Evolutionary conservation across 164 flowering plant species (phyloP).

Genomic region (Tetracentron sinense): DNA sequence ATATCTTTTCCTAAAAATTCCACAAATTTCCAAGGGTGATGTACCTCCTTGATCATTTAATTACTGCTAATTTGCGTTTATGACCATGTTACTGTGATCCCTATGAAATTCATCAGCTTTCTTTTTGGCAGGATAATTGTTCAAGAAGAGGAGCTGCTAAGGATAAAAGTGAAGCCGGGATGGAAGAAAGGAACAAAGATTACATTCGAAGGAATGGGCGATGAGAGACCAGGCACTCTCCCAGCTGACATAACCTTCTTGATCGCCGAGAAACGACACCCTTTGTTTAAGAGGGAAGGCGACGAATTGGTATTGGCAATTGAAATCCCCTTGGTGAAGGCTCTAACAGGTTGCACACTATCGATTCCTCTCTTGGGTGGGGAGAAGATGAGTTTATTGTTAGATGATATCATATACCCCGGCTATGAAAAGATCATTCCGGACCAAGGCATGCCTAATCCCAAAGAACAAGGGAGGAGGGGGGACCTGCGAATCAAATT

Average conservation of each 20-base stretch:
- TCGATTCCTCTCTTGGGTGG: too few relatives aligned
- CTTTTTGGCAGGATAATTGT: constrained; percentile 26
- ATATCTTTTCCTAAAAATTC: too few relatives aligned
- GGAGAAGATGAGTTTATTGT: constrained; percentile 28
- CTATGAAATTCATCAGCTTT: too few relatives aligned
- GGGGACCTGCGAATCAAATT: constrained; percentile 40
- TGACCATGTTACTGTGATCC: too few relatives aligned
- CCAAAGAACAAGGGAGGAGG: constrained; percentile 14
- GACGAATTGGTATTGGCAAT: constrained; percentile 46
- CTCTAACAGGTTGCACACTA: constrained; percentile 53
- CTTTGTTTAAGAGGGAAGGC: too few relatives aligned
- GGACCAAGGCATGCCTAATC: constrained; percentile 29
- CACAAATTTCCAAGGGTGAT: too few relatives aligned
- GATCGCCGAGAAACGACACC: too few relatives aligned
- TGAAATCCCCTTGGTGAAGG: constrained; percentile 49
- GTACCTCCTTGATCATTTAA: not conserved
- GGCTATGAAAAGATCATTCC: constrained; percentile 23
- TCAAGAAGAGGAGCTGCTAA: constrained; percentile 46
- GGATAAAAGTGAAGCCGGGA: constrained; percentile 48
- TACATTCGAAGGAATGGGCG: too few relatives aligned
- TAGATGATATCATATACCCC: constrained; percentile 32
- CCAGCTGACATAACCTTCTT: too few relatives aligned
- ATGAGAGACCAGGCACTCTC: too few relatives aligned
- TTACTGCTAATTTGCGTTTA: not conserved
- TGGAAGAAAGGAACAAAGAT: too few relatives aligned